A percentile compares a stretch with the other conserved stretches of the same genome.
These are phyloP conservation scores for Aspergillus ustus DNA, from an alignment of 2,329 filamentous ascomycete species.

Conservation along the genomic window DNA sequence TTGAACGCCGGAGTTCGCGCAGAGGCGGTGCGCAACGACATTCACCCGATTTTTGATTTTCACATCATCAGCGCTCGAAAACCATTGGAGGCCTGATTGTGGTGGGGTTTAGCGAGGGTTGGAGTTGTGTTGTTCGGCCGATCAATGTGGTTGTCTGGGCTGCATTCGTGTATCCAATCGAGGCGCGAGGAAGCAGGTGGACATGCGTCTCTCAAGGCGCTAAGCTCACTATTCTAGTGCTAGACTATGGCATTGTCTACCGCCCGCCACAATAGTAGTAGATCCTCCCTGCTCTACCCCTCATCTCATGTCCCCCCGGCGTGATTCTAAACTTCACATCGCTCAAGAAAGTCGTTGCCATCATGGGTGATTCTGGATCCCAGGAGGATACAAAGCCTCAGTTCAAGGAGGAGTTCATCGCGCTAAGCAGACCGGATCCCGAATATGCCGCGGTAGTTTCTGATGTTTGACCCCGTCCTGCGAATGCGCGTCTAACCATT, in stretches of 20 bases:
- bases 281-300: neutral
- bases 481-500: neutral
- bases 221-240: neutral
- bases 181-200: neutral
- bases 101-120: neutral
- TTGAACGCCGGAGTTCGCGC: conserved; percentile 22
- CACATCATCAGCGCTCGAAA: conserved; percentile 21
- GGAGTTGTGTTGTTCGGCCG: neutral
- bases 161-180: neutral
- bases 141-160: neutral
- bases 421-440: conserved; percentile 4
- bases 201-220: neutral
- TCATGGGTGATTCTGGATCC: neutral
- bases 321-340: neutral
- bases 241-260: neutral
- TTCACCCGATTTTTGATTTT: conserved; percentile 25
- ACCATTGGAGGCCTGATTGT: neutral
- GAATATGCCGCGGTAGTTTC: conserved; percentile 4
- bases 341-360: neutral
- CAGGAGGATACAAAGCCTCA: neutral
- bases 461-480: neutral
- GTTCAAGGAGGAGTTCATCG: neutral
- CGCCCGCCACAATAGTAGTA: neutral
- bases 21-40: conserved; percentile 17
- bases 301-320: neutral